A percentile compares a stretch with the other conserved stretches of the same genome.
Conservation (phyloP, 129 eudicot genomes). For the Lactuca saligna region DNA sequence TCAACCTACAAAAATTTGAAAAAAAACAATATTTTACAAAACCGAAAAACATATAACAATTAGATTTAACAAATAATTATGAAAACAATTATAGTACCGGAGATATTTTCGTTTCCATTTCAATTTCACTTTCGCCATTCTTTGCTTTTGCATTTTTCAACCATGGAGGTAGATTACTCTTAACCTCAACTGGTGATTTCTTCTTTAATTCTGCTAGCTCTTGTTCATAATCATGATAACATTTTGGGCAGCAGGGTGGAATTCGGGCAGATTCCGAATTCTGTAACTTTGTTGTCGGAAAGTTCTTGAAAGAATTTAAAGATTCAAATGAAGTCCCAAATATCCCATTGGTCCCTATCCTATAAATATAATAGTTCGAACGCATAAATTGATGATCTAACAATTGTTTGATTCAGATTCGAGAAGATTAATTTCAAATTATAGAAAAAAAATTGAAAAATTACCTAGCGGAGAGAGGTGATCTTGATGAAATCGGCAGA, state of each 20-base stretch:
- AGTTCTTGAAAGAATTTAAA: slow-evolving; percentile 43
- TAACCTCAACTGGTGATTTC: slow-evolving; percentile 40
- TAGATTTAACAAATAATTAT: neutral
- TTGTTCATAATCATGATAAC: slow-evolving; percentile 62
- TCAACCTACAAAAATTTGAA: slow-evolving; percentile 41
- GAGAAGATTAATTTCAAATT: neutral
- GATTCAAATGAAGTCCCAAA: slow-evolving; percentile 59
- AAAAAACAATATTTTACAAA: neutral
- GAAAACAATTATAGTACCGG: slow-evolving; percentile 36
- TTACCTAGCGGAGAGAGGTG: slow-evolving; percentile 49
- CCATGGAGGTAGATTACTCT: slow-evolving; percentile 74
- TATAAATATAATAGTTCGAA: slow-evolving; percentile 13
- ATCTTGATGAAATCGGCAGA: slow-evolving; percentile 75
- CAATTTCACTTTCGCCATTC: slow-evolving; percentile 24
- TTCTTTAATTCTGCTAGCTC: slow-evolving; percentile 50
- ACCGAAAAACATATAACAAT: neutral
- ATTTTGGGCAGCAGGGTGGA: slow-evolving; percentile 62
- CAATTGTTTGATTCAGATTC: neutral
- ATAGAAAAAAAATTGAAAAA: slow-evolving; percentile 43
- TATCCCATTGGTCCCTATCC: slow-evolving; percentile 58
- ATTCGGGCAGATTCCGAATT: slow-evolving; percentile 35
- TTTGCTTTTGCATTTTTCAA: slow-evolving; percentile 57
- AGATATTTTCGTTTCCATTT: slow-evolving; percentile 27
- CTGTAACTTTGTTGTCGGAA: slow-evolving; percentile 15
- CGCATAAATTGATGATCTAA: slow-evolving; percentile 11